Conservation (phyloP, 1,284 basidiomycete species). For the Ceratorhiza oryzae-sativae region DNA sequence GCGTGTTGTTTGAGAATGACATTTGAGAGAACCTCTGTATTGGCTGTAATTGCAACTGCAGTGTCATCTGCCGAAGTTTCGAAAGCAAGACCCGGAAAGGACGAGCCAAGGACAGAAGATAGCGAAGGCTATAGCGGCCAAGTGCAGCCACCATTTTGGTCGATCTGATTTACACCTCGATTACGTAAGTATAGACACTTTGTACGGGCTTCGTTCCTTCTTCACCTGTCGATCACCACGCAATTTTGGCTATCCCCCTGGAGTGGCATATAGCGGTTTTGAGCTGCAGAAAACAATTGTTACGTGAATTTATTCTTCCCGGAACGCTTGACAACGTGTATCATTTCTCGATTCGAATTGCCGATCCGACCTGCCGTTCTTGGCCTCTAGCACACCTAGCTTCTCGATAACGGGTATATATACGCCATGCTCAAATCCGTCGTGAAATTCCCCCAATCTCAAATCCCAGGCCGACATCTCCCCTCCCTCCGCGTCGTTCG, state of each 20-base stretch:
- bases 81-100: slow-evolving; percentile 71
- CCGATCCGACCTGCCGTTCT: slow-evolving; percentile 9
- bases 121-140: neutral
- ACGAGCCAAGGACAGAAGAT: neutral
- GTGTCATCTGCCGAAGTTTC: slow-evolving; percentile 88
- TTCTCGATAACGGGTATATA: slow-evolving; percentile 27
- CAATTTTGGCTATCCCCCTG: neutral
- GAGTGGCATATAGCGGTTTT: neutral
- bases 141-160: slow-evolving; percentile 3
- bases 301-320: neutral
- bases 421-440: slow-evolving; percentile 32
- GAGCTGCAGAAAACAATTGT: neutral
- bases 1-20: slow-evolving; percentile 81
- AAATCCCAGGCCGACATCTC: slow-evolving; percentile 25
- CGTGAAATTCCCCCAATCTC: slow-evolving; percentile 25
- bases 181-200: slow-evolving; percentile 22
- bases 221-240: slow-evolving; percentile 19
- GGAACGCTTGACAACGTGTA: slow-evolving; percentile 8
- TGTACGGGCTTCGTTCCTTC: neutral
- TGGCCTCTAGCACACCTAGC: neutral
- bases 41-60: slow-evolving; percentile 80
- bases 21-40: slow-evolving; percentile 76
- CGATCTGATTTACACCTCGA: slow-evolving; percentile 9
- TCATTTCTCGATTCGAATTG: neutral
- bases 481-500: slow-evolving; percentile 28